Evolutionary conservation across 208 protist genomes (phyloP), one percentile per base, ranked within the genome.

Genomic region (Acanthamoeba lenticulata): DNA sequence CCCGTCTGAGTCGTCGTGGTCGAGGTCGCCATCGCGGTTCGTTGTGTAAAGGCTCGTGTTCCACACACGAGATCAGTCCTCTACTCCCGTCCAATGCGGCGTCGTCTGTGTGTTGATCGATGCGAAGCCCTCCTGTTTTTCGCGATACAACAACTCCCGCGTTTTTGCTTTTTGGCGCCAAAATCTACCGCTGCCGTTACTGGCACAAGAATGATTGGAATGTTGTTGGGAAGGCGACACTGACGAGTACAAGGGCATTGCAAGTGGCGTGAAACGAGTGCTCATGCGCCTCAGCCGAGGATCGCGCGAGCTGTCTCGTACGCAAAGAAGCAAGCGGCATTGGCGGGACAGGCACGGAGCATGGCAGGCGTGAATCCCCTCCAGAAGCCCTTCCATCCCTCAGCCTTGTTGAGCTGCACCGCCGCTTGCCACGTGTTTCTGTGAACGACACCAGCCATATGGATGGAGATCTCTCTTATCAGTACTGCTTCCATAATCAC

Each of bases 301-400:
- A 93, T 5, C 52, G 89, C 81, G 62, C 95, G 34, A 6, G 95
- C 94, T 4, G 79, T 83, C 93, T 97, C 96, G 72, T 95, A 96
- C 62, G 96, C 97, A 19, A 96, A 57, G 94, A 97, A 97, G 93
- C 95, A 97, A 11, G 97, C 97, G 2, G 97, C 97, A 90, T 97
- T 97, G 52, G 97, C 95, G 27, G 97, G 97, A 95, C 97, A 97
- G n/a, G 97, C 96, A 34, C 97, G 88, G 17, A 97, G 32, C 96
- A 97, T 96, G 49, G 94, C 90, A 2, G 96, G 94, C 1, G 34
- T 86, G 65, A 97, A 95, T 27, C 97, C 97, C 36, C 94, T 72
- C 92, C 65, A 95, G 38, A 95, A 83, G 62, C 67, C 90, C 34
- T 38, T n/a, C 44, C 42, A 81, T 3, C 90, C 90, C 34, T 94